phyloP scores from a whole-genome alignment of 306 rosid genomes.

The Adenanthera pavonina region DNA sequence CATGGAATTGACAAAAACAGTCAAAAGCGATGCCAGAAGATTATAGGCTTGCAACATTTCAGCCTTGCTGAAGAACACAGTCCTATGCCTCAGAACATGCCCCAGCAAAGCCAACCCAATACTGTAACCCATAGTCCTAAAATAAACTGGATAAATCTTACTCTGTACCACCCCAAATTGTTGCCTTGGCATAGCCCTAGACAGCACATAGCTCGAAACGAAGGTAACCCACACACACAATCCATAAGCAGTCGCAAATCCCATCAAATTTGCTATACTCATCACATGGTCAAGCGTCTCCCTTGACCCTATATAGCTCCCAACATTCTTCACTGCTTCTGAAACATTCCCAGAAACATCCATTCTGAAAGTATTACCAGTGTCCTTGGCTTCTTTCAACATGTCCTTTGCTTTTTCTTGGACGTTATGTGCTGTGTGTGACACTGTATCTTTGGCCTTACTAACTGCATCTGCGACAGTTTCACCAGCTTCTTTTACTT shows the following conservation, averaged over 20 bases:
- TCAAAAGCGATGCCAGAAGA: conserved; percentile 54
- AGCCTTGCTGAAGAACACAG: not conserved
- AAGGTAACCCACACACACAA: conserved; percentile 81
- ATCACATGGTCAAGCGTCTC: conserved; percentile 19
- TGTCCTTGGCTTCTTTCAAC: conserved; percentile 26
- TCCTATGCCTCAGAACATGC: conserved; percentile 45
- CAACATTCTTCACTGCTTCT: conserved; percentile 11
- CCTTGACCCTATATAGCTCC: not conserved
- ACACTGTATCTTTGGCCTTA: conserved; percentile 41
- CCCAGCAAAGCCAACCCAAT: conserved; percentile 61
- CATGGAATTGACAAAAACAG: conserved; percentile 54
- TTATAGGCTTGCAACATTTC: conserved; percentile 51
- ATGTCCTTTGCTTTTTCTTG: conserved; percentile 23
- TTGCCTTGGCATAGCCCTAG: conserved; percentile 64
- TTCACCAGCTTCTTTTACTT: conserved; percentile 24
- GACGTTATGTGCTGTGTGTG: conserved; percentile 33
- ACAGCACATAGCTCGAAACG: conserved; percentile 64
- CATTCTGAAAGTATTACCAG: conserved; percentile 28
- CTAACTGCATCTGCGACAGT: conserved; percentile 26
- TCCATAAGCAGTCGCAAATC: conserved; percentile 69
- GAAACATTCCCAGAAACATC: conserved; percentile 47
- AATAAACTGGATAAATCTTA: conserved; percentile 81
- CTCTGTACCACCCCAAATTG: conserved; percentile 83
- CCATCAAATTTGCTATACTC: conserved; percentile 52
- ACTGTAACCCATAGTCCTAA: conserved; percentile 58